These are phyloP conservation scores for Zizania palustris DNA, from an alignment of 202 grass and related monocot species.

Conservation along the genomic window DNA sequence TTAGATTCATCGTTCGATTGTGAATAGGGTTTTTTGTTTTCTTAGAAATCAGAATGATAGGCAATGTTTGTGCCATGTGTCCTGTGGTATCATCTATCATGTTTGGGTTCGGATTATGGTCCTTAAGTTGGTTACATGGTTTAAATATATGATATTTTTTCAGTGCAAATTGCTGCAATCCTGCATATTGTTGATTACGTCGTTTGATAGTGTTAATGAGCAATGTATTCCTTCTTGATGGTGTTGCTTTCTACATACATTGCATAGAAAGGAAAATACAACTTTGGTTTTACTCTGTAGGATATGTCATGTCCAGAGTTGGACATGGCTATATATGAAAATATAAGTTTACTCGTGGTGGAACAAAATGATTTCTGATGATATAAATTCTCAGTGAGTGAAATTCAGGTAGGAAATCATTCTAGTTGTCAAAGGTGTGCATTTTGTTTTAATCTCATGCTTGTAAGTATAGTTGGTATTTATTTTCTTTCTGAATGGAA, in stretches of 20 bases:
- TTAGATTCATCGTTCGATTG: slow-evolving; percentile 21
- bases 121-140: slow-evolving; percentile 31
- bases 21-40: slow-evolving; percentile 3
- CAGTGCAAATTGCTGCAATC: slow-evolving; percentile 3
- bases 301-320: background rate
- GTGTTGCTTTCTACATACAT: background rate
- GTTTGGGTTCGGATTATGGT: slow-evolving; percentile 14
- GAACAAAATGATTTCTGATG: background rate
- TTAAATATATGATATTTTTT: slow-evolving; percentile 32
- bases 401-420: background rate
- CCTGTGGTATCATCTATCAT: background rate
- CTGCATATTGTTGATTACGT: background rate
- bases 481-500: background rate
- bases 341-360: too few relatives aligned
- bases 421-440: background rate
- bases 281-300: slow-evolving; percentile 1
- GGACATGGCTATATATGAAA: background rate
- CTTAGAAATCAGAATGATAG: background rate
- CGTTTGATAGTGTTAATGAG: background rate
- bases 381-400: background rate
- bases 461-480: background rate
- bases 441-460: background rate
- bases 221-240: slow-evolving; percentile 3
- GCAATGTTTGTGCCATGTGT: background rate
- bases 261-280: background rate